phyloP scores from a whole-genome alignment of 495 filamentous ascomycete genomes.

The Apiosordaria backusii region DNA sequence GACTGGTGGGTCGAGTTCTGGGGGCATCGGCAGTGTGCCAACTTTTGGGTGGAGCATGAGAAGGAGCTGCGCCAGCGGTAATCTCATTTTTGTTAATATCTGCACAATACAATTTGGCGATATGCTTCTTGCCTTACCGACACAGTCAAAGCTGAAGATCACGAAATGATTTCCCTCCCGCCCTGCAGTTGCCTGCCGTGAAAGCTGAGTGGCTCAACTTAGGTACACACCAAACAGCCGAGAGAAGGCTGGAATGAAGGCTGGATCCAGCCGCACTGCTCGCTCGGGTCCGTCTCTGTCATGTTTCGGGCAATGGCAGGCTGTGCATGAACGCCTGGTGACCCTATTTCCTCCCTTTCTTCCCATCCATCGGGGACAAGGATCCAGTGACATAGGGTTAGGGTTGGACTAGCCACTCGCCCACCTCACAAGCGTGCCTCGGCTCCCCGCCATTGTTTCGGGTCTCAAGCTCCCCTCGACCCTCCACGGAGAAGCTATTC shows the following conservation, averaged over 20 bases:
- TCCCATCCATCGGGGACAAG: background rate
- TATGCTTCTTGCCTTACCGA: background rate
- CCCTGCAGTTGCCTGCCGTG: background rate
- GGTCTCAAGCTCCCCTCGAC: background rate
- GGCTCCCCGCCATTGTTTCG: slow-evolving; percentile 6
- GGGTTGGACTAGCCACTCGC: background rate
- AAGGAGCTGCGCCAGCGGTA: slow-evolving; percentile 60
- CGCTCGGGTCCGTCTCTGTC: background rate
- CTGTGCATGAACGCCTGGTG: background rate
- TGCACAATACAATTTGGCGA: background rate
- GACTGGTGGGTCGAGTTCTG: slow-evolving; percentile 96
- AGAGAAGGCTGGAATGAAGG: background rate
- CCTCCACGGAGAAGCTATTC: slow-evolving; percentile 1
- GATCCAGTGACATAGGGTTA: background rate
- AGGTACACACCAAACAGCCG: background rate
- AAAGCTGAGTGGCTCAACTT: background rate
- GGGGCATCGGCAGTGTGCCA: slow-evolving; percentile 74
- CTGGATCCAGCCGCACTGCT: background rate
- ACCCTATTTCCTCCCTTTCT: background rate
- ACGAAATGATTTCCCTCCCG: background rate
- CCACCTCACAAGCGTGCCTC: background rate
- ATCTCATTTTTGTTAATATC: background rate
- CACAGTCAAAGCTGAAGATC: background rate
- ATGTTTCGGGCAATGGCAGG: background rate
- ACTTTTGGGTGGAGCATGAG: slow-evolving; percentile 80